Conservation (phyloP, 345 rosid species). For the Lenwebbia sp. region DNA sequence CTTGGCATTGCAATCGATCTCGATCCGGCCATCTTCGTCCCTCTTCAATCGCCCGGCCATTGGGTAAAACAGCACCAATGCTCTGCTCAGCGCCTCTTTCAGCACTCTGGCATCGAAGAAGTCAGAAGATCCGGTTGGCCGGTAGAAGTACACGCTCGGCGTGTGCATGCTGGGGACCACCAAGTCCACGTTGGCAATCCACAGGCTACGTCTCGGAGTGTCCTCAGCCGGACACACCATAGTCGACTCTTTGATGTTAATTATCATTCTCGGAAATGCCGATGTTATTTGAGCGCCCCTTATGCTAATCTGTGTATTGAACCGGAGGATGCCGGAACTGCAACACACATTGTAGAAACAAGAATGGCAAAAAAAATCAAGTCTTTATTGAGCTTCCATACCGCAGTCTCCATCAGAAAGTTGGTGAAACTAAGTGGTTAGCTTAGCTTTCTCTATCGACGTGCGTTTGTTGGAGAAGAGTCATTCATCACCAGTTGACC, state of each 20-base stretch:
- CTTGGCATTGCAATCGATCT: conserved; percentile 66
- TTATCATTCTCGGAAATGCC: conserved; percentile 26
- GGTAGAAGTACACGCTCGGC: conserved; percentile 94
- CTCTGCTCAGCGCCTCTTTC: conserved; percentile 63
- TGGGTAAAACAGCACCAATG: conserved; percentile 83
- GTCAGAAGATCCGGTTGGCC: conserved; percentile 45
- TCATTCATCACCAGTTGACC: background rate
- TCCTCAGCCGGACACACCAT: conserved; percentile 66
- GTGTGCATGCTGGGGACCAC: conserved; percentile 92
- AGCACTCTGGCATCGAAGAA: conserved; percentile 58
- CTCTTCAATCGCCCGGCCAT: conserved; percentile 38
- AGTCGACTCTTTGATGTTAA: conserved; percentile 55
- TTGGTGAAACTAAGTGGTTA: background rate
- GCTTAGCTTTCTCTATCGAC: background rate
- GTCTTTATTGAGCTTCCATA: background rate
- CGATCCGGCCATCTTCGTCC: conserved; percentile 33
- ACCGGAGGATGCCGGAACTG: background rate
- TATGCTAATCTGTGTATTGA: background rate
- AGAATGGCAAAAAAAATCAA: background rate
- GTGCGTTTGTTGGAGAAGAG: background rate
- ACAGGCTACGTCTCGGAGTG: conserved; percentile 42
- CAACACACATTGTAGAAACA: background rate
- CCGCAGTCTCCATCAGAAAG: background rate
- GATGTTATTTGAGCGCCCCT: background rate
- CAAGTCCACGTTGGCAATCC: conserved; percentile 88